Evolutionary conservation across 371 early-diverging fungal genomes (phyloP).

Genomic region (Entomophthora muscae): DNA sequence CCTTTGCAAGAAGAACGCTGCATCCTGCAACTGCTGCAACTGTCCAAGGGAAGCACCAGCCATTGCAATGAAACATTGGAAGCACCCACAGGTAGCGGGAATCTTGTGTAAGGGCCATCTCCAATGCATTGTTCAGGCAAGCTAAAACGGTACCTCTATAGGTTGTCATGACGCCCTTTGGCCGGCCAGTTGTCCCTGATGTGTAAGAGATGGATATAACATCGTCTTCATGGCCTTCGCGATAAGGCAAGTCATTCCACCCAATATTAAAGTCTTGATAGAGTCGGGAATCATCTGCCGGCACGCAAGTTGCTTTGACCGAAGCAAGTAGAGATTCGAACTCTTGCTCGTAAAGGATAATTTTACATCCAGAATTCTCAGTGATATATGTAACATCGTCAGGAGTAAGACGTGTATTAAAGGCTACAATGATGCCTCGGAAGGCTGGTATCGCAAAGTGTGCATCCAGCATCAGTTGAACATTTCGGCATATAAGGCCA

Average conservation of each 20-base stretch:
- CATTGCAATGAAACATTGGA: slow-evolving; percentile 51
- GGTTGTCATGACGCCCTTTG: slow-evolving; percentile 61
- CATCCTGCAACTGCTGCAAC: slow-evolving; percentile 32
- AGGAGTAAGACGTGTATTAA: slow-evolving; percentile 37
- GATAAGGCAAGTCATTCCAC: slow-evolving; percentile 28
- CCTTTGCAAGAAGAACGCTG: slow-evolving; percentile 33
- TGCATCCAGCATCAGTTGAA: slow-evolving; percentile 35
- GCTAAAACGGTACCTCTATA: slow-evolving; percentile 44
- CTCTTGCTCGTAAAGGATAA: slow-evolving; percentile 34
- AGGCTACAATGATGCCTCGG: slow-evolving; percentile 35
- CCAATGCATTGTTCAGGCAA: slow-evolving; percentile 27
- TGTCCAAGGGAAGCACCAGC: slow-evolving; percentile 49
- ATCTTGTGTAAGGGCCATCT: slow-evolving; percentile 22
- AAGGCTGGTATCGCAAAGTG: slow-evolving; percentile 41
- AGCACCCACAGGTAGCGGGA: slow-evolving; percentile 36
- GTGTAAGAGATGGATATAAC: slow-evolving; percentile 96
- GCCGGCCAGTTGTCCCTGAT: slow-evolving; percentile 55
- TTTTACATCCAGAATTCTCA: slow-evolving; percentile 26
- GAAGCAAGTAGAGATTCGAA: slow-evolving; percentile 15
- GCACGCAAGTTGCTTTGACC: slow-evolving; percentile 13
- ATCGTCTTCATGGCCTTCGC: slow-evolving; percentile 37
- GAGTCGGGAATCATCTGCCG: slow-evolving; percentile 13
- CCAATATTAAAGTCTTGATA: slow-evolving; percentile 14
- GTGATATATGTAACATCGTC: slow-evolving; percentile 42
- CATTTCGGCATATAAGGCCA: slow-evolving; percentile 37